Evolutionary conservation across 108 stramenopile genomes (phyloP).

Genomic region (Craspedostauros australis): DNA sequence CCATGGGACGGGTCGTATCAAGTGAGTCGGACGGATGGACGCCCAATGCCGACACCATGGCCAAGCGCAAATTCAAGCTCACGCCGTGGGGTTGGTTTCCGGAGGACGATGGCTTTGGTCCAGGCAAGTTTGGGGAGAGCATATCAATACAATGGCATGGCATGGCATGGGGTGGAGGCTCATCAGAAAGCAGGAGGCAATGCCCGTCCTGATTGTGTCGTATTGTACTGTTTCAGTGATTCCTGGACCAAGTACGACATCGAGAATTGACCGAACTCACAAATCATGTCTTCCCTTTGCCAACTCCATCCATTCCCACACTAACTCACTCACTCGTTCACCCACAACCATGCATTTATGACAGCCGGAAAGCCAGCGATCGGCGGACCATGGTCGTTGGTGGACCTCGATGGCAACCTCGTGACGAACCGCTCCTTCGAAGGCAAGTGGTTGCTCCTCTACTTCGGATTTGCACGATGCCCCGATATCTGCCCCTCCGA

Average conservation of each 20-base stretch:
- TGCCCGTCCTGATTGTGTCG: neutral
- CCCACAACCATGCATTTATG: neutral
- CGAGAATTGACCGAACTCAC: neutral
- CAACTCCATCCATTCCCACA: neutral
- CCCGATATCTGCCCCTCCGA: constrained; percentile 99
- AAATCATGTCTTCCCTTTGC: constrained; percentile 7
- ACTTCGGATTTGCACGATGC: constrained; percentile 99
- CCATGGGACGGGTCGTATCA: constrained; percentile 86
- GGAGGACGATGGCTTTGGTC: constrained; percentile 80
- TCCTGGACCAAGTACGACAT: neutral
- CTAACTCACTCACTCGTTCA: neutral
- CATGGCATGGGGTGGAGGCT: neutral
- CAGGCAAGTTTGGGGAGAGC: constrained; percentile 53
- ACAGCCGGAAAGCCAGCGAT: constrained; percentile 88
- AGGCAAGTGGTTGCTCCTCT: constrained; percentile 90
- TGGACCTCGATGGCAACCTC: constrained; percentile 81
- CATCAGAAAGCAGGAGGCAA: neutral
- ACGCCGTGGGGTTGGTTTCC: constrained; percentile 86
- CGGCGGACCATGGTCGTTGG: constrained; percentile 83
- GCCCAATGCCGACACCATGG: constrained; percentile 80
- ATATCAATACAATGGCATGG: neutral
- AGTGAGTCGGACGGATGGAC: constrained; percentile 83
- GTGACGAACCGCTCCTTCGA: constrained; percentile 78
- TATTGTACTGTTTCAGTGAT: neutral
- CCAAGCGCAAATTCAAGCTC: constrained; percentile 68